phyloP scores from a whole-genome alignment of 148 eudicot species.

The Cornus kousa region DNA sequence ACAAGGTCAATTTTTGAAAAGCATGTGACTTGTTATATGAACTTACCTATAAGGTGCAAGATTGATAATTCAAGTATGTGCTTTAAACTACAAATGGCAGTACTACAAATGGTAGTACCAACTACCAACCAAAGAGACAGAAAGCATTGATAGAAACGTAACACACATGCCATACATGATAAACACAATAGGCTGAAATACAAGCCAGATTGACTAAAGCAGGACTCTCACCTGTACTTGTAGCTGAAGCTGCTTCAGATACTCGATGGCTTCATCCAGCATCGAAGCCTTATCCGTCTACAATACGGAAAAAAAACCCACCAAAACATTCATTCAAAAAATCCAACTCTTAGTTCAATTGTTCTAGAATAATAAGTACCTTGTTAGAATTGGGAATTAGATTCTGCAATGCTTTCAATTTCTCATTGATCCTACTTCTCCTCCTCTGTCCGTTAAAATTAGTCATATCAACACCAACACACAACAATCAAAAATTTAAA shows the following conservation, averaged over 20 bases:
- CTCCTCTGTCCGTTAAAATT: constrained; percentile 58
- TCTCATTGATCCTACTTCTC: constrained; percentile 81
- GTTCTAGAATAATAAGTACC: constrained; percentile 23
- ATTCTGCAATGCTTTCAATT: constrained; percentile 79
- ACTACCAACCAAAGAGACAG: no score
- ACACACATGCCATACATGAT: not conserved
- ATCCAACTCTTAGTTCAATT: not conserved
- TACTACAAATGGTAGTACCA: no score
- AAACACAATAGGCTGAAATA: not conserved
- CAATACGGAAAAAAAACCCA: constrained; percentile 6
- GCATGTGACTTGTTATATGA: no score
- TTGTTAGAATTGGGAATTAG: constrained; percentile 84
- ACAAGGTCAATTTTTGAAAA: no score
- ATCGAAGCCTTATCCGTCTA: constrained; percentile 95
- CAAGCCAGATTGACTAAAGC: not conserved
- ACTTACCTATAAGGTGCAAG: no score
- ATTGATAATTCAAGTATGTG: no score
- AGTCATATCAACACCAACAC: not conserved
- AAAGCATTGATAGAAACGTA: no score
- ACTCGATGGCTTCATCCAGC: constrained; percentile 93
- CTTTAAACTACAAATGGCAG: no score
- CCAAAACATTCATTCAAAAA: not conserved
- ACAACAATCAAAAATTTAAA: not conserved
- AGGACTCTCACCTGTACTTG: constrained; percentile 69
- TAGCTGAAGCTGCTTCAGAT: constrained; percentile 79